Evolutionary conservation across 73 alveolate species (phyloP).

Genomic region (Tetrahymena elliotti): DNA sequence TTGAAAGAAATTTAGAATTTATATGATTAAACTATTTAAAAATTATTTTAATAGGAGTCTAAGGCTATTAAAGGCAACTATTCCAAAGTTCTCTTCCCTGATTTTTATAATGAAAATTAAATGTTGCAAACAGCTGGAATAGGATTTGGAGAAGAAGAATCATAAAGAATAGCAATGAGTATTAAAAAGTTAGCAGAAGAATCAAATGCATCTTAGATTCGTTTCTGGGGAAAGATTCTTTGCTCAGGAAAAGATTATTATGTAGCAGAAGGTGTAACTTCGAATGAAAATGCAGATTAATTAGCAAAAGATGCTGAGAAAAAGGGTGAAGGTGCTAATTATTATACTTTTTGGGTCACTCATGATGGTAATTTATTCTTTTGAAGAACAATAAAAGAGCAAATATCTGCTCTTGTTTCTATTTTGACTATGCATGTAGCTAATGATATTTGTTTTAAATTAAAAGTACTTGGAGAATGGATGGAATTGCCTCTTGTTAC

Average conservation of each 20-base stretch:
- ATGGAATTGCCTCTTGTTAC: conserved; percentile 86
- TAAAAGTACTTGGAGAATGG: conserved; percentile 76
- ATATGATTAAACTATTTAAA: background rate
- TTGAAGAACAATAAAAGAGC: background rate
- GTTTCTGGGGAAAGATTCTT: conserved; percentile 91
- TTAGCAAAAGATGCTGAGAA: conserved; percentile 73
- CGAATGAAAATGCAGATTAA: conserved; percentile 67
- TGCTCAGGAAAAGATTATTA: conserved; percentile 88
- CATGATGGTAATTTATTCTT: conserved; percentile 37
- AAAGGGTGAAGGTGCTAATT: conserved; percentile 90
- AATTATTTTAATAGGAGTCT: background rate
- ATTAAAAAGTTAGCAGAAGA: conserved; percentile 46
- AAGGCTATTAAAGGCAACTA: background rate
- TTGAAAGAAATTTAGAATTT: no score
- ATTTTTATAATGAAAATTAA: conserved; percentile 50
- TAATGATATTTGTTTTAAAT: no score
- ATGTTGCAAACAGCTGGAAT: conserved; percentile 82
- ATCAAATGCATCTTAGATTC: conserved; percentile 48
- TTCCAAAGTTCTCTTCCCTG: conserved; percentile 40
- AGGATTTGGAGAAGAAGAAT: conserved; percentile 74
- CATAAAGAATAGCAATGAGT: conserved; percentile 20
- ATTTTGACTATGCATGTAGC: no score
- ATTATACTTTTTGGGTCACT: conserved; percentile 84
- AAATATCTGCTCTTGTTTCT: no score
- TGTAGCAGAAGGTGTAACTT: conserved; percentile 84